Conservation (phyloP, 2,329 filamentous ascomycete species). For the Fusarium sp. region DNA sequence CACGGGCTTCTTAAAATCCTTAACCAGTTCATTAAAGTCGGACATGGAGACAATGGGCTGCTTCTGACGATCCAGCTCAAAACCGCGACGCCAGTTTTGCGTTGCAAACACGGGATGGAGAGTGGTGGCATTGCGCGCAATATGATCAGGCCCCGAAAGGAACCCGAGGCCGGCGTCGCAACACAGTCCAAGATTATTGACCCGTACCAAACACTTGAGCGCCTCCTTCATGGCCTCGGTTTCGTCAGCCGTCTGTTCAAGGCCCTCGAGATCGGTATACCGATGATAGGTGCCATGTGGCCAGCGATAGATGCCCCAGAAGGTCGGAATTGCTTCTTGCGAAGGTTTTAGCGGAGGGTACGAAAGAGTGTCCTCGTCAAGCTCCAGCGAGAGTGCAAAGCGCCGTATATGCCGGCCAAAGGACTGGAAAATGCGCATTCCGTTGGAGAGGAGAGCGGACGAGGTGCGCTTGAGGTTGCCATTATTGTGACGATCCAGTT, state of each 20-base stretch:
- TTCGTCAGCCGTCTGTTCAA: slow-evolving; percentile 73
- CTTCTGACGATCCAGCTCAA: slow-evolving; percentile 20
- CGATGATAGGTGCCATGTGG: slow-evolving; percentile 68
- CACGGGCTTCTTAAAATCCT: slow-evolving; percentile 37
- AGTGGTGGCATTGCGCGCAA: slow-evolving; percentile 56
- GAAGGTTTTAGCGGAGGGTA: slow-evolving; percentile 66
- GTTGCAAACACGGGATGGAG: slow-evolving; percentile 52
- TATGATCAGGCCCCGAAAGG: slow-evolving; percentile 70
- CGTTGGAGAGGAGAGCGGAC: slow-evolving; percentile 55
- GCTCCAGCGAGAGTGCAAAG: slow-evolving; percentile 75
- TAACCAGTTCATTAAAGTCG: slow-evolving; percentile 42
- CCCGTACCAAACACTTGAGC: slow-evolving; percentile 64
- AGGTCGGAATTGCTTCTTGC: slow-evolving; percentile 65
- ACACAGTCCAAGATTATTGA: slow-evolving; percentile 73
- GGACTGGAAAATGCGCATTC: slow-evolving; percentile 69
- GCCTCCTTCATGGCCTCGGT: slow-evolving; percentile 69
- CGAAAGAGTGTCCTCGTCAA: slow-evolving; percentile 64
- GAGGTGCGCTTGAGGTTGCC: slow-evolving; percentile 40
- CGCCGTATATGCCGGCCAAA: slow-evolving; percentile 70
- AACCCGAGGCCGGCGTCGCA: slow-evolving; percentile 76
- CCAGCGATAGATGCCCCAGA: slow-evolving; percentile 75
- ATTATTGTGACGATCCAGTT: slow-evolving; percentile 39
- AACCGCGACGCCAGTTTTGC: slow-evolving; percentile 41
- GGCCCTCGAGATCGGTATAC: slow-evolving; percentile 66
- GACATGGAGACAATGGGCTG: slow-evolving; percentile 39